Evolutionary conservation across 768 basidiomycete species (phyloP), one percentile per base, ranked within the genome.

Genomic region (Lentinula raphanica): DNA sequence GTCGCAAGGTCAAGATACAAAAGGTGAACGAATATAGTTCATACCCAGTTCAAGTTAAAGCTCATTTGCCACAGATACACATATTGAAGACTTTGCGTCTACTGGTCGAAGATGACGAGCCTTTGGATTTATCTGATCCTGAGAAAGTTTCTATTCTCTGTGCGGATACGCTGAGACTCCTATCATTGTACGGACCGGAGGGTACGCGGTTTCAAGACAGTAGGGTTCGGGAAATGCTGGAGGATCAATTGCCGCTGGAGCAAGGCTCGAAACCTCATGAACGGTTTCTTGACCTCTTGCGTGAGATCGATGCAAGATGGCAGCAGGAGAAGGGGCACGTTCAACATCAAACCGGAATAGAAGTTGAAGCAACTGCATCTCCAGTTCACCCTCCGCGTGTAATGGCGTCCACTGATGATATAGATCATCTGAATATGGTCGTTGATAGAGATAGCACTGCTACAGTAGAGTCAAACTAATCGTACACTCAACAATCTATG

Each of bases 101-200:
- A 15, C 72, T 77, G 31, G 59, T 59, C 28, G 54, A 65, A 35
- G 62, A 66, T 32, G 64, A 70, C 5, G 65, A 67, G 25, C 85
- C 78, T 73, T 74, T 76, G 2, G 51, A 53, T 39, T 28, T 53
- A 35, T 32, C 32, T 13, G 27, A 56, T 35, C 27, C 54, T 1
- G 54, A 45, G 6, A 29, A 46, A 44, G 19, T 45, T 11, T 44
- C 17, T 19, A 65, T 74, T 9, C 74, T 76, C 28, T 84, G 82
- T 65, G 68, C 70, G 15, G 84, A 83, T 62, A 82, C 79, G 5
- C 67, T 83, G 49, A 48, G 57, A 9, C 78, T 89, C 36, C 68
- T 87, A 40, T 67, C 64, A 17, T 69, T 80, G 54, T 89, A 88
- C 63, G 88, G 88, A 2, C 75, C 78, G 28, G 68, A 76, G 8